Conservation (phyloP, 371 early-diverging fungal species). For the Mortierella sp. region DNA sequence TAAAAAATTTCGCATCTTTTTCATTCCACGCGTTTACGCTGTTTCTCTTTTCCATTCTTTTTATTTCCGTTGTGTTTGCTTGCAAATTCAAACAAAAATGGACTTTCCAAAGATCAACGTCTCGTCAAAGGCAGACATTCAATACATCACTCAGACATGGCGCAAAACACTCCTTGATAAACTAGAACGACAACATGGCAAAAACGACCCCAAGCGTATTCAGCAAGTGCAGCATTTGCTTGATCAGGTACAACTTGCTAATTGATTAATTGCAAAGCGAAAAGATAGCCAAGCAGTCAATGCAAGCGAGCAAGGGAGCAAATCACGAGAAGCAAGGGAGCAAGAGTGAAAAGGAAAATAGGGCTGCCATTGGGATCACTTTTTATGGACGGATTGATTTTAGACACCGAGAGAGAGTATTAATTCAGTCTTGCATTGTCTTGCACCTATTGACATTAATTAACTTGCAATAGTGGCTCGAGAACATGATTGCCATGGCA, state of each 20-base stretch:
- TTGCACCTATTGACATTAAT: no score
- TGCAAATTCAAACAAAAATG: slow-evolving; percentile 8
- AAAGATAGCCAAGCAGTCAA: not conserved
- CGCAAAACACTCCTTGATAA: slow-evolving; percentile 22
- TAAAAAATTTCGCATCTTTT: not conserved
- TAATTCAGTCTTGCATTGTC: no score
- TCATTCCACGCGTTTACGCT: not conserved
- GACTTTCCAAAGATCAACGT: slow-evolving; percentile 57
- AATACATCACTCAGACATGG: slow-evolving; percentile 40
- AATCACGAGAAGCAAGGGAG: no score
- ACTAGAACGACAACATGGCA: slow-evolving; percentile 22
- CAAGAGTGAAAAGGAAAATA: not conserved
- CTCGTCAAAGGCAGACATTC: slow-evolving; percentile 51
- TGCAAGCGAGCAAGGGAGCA: no score
- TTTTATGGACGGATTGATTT: not conserved
- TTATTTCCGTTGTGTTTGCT: not conserved
- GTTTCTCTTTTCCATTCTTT: not conserved
- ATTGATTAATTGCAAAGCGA: not conserved
- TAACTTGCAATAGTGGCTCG: slow-evolving; percentile 33
- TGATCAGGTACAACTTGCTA: slow-evolving; percentile 48
- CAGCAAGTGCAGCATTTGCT: slow-evolving; percentile 29
- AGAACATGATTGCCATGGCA: slow-evolving; percentile 40
- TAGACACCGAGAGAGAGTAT: no score
- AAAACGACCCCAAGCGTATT: slow-evolving; percentile 18
- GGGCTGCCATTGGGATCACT: not conserved